Base-by-base conservation (phyloP, 345 rosid species). In the Dipteronia dyeriana region DNA sequence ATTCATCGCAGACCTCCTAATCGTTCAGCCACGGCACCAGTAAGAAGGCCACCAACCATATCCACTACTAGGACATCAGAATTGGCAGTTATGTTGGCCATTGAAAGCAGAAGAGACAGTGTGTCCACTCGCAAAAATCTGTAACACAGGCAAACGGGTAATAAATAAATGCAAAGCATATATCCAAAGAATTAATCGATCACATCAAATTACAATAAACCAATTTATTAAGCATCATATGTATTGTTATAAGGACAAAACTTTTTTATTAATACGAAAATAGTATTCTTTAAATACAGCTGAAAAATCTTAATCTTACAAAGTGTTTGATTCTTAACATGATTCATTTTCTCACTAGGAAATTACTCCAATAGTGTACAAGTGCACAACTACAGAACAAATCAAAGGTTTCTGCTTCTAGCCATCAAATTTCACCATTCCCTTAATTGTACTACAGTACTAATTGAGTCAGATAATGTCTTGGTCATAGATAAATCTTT, bases 21-120 rank as follows among this genome's bases (percentile, higher is more conserved):
- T 57, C 97, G 88, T 79, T 94, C 98, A 66, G 98, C 97, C 74
- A 96, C 95, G 53, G 97, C 98, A 81, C 98, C 98, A 78, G 97
- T 89, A 77, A 96, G 78, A 77, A 96, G 95, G 51, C 98, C 99
- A 79, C 97, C 98, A 81, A 92, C 91, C 93, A 86, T 88, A 87
- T 96, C 99, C 70, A 90, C 87, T 39, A 94, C 91, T 74, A 96
- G 93, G 59, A 96, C 87, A 80, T 96, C 94, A n/a, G 90, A 86
- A 80, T 89, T 84, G 22, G 92, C 89, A 17, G 91, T 82, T 76
- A 94, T 88, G 81, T 96, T 94, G 79, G 94, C 94, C 95, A 94
- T 83, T 63, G 94, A 90, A 82, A 96, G 94, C 79, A 96, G 78
- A 76, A 94, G 89, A 64, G 97, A 96, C 75, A 96, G 84, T 26